These are phyloP conservation scores for Plantago major DNA, from an alignment of 257 asterid genomes.

Conservation along the genomic window DNA sequence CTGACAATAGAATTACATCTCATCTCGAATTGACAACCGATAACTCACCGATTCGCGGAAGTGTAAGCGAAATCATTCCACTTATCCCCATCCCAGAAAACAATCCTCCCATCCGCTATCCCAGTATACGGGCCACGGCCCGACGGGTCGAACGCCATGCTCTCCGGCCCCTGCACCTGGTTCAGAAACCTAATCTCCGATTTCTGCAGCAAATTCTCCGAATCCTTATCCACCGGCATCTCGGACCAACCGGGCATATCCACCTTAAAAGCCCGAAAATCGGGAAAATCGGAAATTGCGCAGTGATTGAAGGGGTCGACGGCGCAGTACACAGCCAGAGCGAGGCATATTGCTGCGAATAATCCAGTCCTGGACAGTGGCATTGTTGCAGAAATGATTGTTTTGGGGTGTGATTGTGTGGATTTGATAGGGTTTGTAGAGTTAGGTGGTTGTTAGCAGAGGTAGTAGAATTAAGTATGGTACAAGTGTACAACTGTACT, in stretches of 20 bases:
- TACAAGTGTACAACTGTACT: too few species aligned
- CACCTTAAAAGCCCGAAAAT: slow-evolving; percentile 51
- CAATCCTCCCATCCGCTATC: slow-evolving; percentile 81
- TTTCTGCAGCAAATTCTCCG: slow-evolving; percentile 58
- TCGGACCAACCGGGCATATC: slow-evolving; percentile 74
- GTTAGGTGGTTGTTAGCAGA: too few species aligned
- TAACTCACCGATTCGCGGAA: slow-evolving; percentile 69
- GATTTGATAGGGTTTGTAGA: too few species aligned
- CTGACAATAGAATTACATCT: too few species aligned
- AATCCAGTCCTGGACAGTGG: slow-evolving; percentile 22
- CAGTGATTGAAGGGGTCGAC: slow-evolving; percentile 77
- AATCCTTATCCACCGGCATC: slow-evolving; percentile 57
- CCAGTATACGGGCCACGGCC: slow-evolving; percentile 97
- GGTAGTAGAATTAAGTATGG: too few species aligned
- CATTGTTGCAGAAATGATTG: slow-evolving; percentile 25
- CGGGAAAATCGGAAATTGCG: slow-evolving; percentile 58
- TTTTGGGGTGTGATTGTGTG: too few species aligned
- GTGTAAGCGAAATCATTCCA: slow-evolving; percentile 88
- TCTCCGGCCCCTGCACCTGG: slow-evolving; percentile 85
- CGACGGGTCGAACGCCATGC: slow-evolving; percentile 74
- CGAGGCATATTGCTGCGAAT: slow-evolving; percentile 41
- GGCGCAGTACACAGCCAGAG: slow-evolving; percentile 77
- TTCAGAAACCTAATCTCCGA: slow-evolving; percentile 77
- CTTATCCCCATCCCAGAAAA: slow-evolving; percentile 78
- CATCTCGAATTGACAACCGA: too few species aligned